A percentile compares a stretch with the other conserved stretches of the same genome.
These are phyloP conservation scores for Arabidopsis arenosa DNA, from an alignment of 345 rosid species.

Conservation along the genomic window DNA sequence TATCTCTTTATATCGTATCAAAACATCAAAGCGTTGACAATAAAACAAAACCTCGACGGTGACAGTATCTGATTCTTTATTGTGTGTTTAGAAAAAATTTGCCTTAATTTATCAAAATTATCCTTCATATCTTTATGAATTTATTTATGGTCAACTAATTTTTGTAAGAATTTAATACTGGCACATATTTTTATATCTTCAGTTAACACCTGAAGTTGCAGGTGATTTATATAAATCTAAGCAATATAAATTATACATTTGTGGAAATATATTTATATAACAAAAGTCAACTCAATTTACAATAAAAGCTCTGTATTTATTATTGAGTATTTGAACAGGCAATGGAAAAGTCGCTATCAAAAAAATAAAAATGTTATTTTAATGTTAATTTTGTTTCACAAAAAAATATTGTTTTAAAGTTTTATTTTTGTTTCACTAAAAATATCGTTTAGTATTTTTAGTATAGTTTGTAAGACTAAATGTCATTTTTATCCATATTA, in stretches of 20 bases:
- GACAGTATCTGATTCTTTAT: slow-evolving; percentile 27
- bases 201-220: neutral
- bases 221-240: neutral
- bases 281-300: neutral
- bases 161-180: neutral
- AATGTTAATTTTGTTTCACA: too few relatives aligned
- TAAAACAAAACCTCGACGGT: neutral
- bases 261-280: neutral
- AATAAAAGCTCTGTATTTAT: neutral
- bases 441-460: too few relatives aligned
- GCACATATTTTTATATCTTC: neutral
- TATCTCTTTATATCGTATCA: neutral
- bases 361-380: too few relatives aligned
- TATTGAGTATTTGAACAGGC: neutral
- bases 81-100: slow-evolving; percentile 12
- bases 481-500: too few relatives aligned
- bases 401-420: too few relatives aligned
- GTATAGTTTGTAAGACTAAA: too few relatives aligned
- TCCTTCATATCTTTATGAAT: neutral
- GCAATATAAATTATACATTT: neutral
- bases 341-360: neutral
- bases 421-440: too few relatives aligned
- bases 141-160: neutral
- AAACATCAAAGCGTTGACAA: slow-evolving; percentile 7
- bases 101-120: neutral